These are phyloP conservation scores for Porogramme epimiltina DNA, from an alignment of 1,284 basidiomycete species.

Conservation along the genomic window DNA sequence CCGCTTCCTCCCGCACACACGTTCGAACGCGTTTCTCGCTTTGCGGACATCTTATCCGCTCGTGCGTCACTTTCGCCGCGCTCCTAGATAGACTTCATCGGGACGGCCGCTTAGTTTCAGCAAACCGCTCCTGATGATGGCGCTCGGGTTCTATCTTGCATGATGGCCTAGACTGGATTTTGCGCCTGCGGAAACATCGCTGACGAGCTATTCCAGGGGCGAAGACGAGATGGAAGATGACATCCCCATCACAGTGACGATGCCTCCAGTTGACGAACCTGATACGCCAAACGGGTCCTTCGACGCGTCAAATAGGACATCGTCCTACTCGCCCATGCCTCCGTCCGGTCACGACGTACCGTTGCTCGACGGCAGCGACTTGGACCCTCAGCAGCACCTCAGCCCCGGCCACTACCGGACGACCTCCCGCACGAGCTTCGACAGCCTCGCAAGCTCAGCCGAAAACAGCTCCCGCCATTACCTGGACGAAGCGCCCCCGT, in stretches of 20 bases:
- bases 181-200: neutral
- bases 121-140: too few species aligned
- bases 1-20: too few species aligned
- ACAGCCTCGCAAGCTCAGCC: slow-evolving; percentile 25
- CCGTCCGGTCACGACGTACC: slow-evolving; percentile 26
- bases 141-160: too few species aligned
- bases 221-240: slow-evolving; percentile 40
- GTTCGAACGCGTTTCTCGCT: too few species aligned
- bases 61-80: too few species aligned
- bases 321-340: slow-evolving; percentile 26
- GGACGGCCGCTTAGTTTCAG: too few species aligned
- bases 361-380: slow-evolving; percentile 23
- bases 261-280: slow-evolving; percentile 37
- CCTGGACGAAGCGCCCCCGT: slow-evolving; percentile 64
- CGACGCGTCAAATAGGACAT: slow-evolving; percentile 18
- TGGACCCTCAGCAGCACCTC: slow-evolving; percentile 11
- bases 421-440: slow-evolving; percentile 26
- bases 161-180: too few species aligned
- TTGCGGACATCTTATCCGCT: too few species aligned
- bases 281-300: slow-evolving; percentile 23
- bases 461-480: slow-evolving; percentile 29
- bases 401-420: neutral
- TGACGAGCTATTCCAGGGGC: slow-evolving; percentile 31
- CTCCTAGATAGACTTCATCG: too few species aligned
- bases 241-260: slow-evolving; percentile 29